phyloP scores from a whole-genome alignment of 495 filamentous ascomycete genomes.

The Amorphotheca resinae region DNA sequence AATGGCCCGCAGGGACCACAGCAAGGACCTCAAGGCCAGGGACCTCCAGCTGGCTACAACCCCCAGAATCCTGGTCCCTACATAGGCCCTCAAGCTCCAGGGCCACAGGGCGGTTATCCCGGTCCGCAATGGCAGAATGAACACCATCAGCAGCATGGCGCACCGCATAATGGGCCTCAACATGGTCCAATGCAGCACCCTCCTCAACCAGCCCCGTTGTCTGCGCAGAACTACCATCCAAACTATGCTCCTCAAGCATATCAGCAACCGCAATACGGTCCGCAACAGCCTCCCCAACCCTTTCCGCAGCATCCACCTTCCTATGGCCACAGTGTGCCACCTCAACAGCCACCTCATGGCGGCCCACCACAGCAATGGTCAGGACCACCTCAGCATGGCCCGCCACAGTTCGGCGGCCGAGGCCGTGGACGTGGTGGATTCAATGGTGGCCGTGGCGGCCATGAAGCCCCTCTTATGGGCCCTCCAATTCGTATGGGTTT shows the following conservation, averaged over 20 bases:
- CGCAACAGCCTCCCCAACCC: conserved; percentile 24
- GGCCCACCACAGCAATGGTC: conserved; percentile 26
- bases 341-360: conserved; percentile 21
- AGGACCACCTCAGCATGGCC: conserved; percentile 15
- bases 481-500: conserved; percentile 47
- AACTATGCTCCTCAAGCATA: conserved; percentile 40
- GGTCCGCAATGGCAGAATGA: not conserved
- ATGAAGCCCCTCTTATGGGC: conserved; percentile 41
- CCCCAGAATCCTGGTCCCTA: conserved; percentile 14
- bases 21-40: conserved; percentile 20
- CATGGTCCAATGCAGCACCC: conserved; percentile 21
- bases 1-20: conserved; percentile 14
- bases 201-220: conserved; percentile 28
- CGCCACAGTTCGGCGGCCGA: conserved; percentile 6
- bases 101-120: conserved; percentile 6
- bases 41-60: conserved; percentile 13
- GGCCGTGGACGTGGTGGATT: conserved; percentile 40
- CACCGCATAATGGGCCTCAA: conserved; percentile 18
- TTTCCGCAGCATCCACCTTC: conserved; percentile 18
- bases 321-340: conserved; percentile 21
- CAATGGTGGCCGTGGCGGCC: conserved; percentile 33
- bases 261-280: conserved; percentile 21
- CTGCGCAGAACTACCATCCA: conserved; percentile 35
- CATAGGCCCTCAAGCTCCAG: conserved; percentile 20
- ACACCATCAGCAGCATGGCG: conserved; percentile 6